Base-by-base conservation (phyloP, 495 filamentous ascomycete genomes). In the Trichoderma gamsii region DNA sequence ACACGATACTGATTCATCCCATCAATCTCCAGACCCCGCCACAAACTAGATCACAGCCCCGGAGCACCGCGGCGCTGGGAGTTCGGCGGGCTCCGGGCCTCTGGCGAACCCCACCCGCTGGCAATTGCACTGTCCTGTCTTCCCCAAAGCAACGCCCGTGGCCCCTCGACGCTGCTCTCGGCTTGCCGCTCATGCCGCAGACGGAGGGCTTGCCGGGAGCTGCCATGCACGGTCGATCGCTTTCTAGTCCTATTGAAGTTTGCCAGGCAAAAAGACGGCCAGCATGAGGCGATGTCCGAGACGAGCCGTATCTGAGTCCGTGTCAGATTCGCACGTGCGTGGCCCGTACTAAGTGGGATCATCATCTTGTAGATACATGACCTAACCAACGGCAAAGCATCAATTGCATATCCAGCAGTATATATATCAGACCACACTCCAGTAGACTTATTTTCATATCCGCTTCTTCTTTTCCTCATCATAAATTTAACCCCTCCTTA, bases 81-180 rank as follows among this genome's bases (percentile, higher is more conserved):
- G 35, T 13, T 61, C 56, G 56, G 56, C 56, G 56, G 56, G 56
- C 56, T 61, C 56, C 56, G 56, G 27, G n/a, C 56, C 56, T 61
- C 27, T 61, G 8, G 27, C 8, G 27, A 18, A 27, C 56, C 56
- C 56, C 56, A 61, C 56, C 56, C 13, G 56, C 23, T 23, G 27
- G 13, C 32, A 61, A 25, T 7, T 61, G 56, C 11, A 29, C 21
- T 56, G 51, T 56, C 51, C 21, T 56, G 51, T 56, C 51, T 56
- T 56, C 8, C 44, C 44, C 15, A 13, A 49, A n/a, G 15, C 29
- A 16, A 49, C 44, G 44, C 44, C n/a, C 44, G 18, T 56, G 51
- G 21, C 51, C 51, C 21, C 7, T 29, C 27, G 27, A 8, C n/a
- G 51, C 21, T 56, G 44, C 44, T 49, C 44, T 49, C 49, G 7